These are phyloP conservation scores for Phytophthora fragariaefolia DNA, from an alignment of 352 stramenopile genomes.

Conservation along the genomic window DNA sequence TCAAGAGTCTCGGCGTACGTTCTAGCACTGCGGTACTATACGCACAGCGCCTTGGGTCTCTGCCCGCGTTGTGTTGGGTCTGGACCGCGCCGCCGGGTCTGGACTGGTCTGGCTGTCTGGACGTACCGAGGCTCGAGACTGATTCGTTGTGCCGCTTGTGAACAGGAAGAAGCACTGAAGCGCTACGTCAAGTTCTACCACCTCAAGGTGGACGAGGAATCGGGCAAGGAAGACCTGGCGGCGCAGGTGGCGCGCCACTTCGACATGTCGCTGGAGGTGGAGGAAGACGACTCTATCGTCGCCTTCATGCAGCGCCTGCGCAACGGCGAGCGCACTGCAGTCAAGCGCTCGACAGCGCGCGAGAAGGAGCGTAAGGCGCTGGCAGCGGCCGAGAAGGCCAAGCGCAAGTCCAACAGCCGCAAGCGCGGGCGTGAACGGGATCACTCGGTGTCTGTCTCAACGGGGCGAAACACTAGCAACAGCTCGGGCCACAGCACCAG, in stretches of 20 bases:
- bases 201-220: conserved; percentile 65
- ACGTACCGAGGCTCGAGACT: conserved; percentile 3
- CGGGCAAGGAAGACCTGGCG: conserved; percentile 74
- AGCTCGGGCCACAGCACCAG: conserved; percentile 31
- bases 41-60: too few relatives aligned
- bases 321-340: conserved; percentile 75
- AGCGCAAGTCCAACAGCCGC: conserved; percentile 76
- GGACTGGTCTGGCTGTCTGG: background rate
- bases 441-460: conserved; percentile 39
- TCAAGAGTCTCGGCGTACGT: conserved; percentile 78
- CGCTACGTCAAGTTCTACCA: conserved; percentile 86
- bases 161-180: conserved; percentile 75
- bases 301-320: conserved; percentile 85
- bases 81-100: background rate
- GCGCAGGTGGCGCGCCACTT: conserved; percentile 85
- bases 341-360: conserved; percentile 49
- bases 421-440: conserved; percentile 81
- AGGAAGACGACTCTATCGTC: conserved; percentile 89
- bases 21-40: too few relatives aligned
- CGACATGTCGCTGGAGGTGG: conserved; percentile 77
- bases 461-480: conserved; percentile 30
- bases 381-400: conserved; percentile 58
- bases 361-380: conserved; percentile 70
- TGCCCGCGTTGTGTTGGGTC: background rate
- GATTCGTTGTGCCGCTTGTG: conserved; percentile 3